phyloP scores from a whole-genome alignment of 2,329 filamentous ascomycete species.

The Penicillium vulpinum region DNA sequence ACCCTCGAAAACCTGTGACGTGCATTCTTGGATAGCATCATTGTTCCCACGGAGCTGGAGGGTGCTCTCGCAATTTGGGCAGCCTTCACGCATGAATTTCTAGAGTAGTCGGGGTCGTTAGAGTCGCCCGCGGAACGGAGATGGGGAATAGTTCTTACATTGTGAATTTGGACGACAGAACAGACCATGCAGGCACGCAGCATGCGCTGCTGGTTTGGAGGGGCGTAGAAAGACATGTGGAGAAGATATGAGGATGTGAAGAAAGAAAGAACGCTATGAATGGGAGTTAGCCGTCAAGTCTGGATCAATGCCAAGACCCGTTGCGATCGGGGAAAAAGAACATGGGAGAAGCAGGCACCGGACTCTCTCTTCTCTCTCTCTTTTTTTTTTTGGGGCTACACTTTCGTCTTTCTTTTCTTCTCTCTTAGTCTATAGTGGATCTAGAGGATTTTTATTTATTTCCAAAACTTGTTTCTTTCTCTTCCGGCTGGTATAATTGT shows the following conservation, averaged over 20 bases:
- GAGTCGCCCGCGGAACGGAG: background rate
- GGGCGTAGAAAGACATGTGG: constrained; percentile 63
- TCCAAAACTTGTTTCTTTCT: constrained; percentile 7
- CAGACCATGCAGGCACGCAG: constrained; percentile 98
- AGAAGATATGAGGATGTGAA: constrained; percentile 1
- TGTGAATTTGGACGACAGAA: constrained; percentile 83
- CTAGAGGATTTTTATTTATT: background rate
- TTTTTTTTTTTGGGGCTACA: constrained; percentile 8
- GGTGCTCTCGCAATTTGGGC: constrained; percentile 94
- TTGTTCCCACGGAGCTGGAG: constrained; percentile 76
- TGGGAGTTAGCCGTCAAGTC: constrained; percentile 22
- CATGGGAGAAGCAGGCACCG: constrained; percentile 23
- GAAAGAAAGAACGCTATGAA: constrained; percentile 6
- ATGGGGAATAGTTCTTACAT: constrained; percentile 51
- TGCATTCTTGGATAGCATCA: constrained; percentile 88
- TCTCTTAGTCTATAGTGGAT: constrained; percentile 3
- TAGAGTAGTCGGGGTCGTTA: constrained; percentile 37
- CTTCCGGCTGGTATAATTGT: constrained; percentile 4
- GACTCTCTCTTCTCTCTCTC: background rate
- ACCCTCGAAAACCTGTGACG: constrained; percentile 93
- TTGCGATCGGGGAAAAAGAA: constrained; percentile 24
- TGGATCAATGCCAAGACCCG: constrained; percentile 36
- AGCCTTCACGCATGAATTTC: constrained; percentile 85
- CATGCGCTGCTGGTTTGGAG: constrained; percentile 75
- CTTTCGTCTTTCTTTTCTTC: constrained; percentile 1